phyloP scores from a whole-genome alignment of 805 yeast species.

The Yueomyces sinensis region DNA sequence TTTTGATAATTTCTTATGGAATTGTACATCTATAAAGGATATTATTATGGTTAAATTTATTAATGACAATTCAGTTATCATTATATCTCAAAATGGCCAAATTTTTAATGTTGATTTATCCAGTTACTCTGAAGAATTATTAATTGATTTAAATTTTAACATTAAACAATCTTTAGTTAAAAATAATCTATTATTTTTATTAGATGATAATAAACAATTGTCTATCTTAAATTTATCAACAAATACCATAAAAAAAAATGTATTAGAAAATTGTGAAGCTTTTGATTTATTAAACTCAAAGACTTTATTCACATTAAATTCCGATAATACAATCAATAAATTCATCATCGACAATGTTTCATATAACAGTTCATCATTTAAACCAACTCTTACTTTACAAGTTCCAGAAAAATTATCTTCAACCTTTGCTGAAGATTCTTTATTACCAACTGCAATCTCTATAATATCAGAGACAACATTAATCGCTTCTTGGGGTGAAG shows the following conservation, averaged over 20 bases:
- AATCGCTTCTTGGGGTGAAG: conserved; percentile 20
- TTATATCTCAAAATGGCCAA: not conserved
- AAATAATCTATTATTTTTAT: not conserved
- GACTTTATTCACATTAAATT: not conserved
- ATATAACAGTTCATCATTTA: not conserved
- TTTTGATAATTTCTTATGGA: conserved; percentile 7
- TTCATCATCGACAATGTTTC: not conserved
- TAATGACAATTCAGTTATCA: not conserved
- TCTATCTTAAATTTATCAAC: not conserved
- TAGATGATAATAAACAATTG: not conserved
- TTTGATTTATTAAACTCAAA: not conserved
- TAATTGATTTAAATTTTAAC: too few species aligned
- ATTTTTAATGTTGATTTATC: not conserved
- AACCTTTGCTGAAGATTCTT: conserved; percentile 22
- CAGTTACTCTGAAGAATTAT: not conserved
- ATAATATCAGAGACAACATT: conserved; percentile 10
- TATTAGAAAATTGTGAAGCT: not conserved
- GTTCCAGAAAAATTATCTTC: conserved; percentile 18
- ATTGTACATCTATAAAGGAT: conserved; percentile 7
- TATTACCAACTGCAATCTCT: conserved; percentile 13
- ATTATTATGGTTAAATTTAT: conserved; percentile 24
- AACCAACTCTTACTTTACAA: conserved; percentile 5
- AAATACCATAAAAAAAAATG: too few species aligned
- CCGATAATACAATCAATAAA: not conserved
- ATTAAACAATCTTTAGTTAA: not conserved